Evolutionary conservation across 495 filamentous ascomycete genomes (phyloP).

Genomic region (Trichoderma asperelloides): DNA sequence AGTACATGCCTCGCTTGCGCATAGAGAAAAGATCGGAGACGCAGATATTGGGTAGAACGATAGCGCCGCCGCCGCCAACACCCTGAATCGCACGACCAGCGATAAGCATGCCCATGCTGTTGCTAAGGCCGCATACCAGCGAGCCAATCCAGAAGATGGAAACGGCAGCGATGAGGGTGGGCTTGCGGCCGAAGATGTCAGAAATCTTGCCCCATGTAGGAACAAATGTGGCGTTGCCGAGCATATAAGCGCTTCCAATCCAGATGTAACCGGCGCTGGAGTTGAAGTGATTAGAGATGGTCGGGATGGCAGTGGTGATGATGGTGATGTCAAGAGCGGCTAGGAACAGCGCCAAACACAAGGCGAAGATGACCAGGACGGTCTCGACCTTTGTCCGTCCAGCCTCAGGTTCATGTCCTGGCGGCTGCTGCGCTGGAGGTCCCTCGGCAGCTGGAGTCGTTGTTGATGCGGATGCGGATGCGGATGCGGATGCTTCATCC

Average conservation of each 20-base stretch:
- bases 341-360: constrained; percentile 37
- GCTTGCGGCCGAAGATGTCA: constrained; percentile 75
- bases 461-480: constrained; percentile 1
- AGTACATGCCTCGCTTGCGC: constrained; percentile 23
- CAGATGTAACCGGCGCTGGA: constrained; percentile 54
- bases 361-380: constrained; percentile 8
- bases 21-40: constrained; percentile 55
- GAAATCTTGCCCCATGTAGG: constrained; percentile 38
- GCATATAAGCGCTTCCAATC: constrained; percentile 57
- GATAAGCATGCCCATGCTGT: constrained; percentile 61
- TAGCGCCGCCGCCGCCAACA: constrained; percentile 64
- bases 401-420: constrained; percentile 8
- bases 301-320: constrained; percentile 52
- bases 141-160: constrained; percentile 55
- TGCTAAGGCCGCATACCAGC: constrained; percentile 56
- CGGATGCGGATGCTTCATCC: background rate
- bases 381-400: constrained; percentile 10
- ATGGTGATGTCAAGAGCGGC: constrained; percentile 56
- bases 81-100: constrained; percentile 66
- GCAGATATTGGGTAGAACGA: constrained; percentile 62
- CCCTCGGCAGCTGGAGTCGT: background rate
- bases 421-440: background rate
- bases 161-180: constrained; percentile 55
- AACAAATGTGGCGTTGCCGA: constrained; percentile 31
- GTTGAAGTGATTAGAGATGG: constrained; percentile 47